Evolutionary conservation across 1,284 basidiomycete genomes (phyloP).

Genomic region (Cutaneotrichosporon cavernicola): DNA sequence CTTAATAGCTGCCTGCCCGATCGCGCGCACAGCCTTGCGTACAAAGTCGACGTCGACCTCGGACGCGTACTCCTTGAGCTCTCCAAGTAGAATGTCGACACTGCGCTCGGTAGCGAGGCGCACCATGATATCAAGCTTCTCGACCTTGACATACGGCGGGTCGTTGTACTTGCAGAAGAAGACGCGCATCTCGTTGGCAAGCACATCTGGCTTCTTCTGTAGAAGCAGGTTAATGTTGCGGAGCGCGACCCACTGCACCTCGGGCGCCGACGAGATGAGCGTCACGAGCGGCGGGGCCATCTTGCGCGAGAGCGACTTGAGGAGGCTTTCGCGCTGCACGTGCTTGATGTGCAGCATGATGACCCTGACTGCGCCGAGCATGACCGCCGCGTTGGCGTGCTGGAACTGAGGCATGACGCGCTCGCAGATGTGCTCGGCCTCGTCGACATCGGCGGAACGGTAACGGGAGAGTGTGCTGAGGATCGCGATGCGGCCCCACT

Average conservation of each 20-base stretch:
- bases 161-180: conserved; percentile 99
- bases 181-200: conserved; percentile 96
- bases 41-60: conserved; percentile 99
- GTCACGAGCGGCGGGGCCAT: conserved; percentile 98
- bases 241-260: conserved; percentile 97
- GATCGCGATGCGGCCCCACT: conserved; percentile 96
- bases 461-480: conserved; percentile 84
- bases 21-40: conserved; percentile 92
- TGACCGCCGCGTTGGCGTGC: conserved; percentile 92
- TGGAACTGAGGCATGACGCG: conserved; percentile 98
- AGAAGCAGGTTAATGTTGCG: conserved; percentile 96
- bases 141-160: conserved; percentile 97
- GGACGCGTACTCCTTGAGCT: conserved; percentile 96
- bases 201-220: conserved; percentile 84
- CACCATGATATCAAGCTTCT: conserved; percentile 99
- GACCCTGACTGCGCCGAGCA: conserved; percentile 92
- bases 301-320: conserved; percentile 84
- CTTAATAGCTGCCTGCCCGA: conserved; percentile 96
- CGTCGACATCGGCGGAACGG: conserved; percentile 77
- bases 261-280: conserved; percentile 89
- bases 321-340: conserved; percentile 79
- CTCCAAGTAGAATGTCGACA: conserved; percentile 84
- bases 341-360: conserved; percentile 94
- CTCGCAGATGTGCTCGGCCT: conserved; percentile 98
- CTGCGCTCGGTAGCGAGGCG: conserved; percentile 88